These are phyloP conservation scores for Botrytis sinoallii DNA, from an alignment of 2,329 filamentous ascomycete species.

Conservation along the genomic window DNA sequence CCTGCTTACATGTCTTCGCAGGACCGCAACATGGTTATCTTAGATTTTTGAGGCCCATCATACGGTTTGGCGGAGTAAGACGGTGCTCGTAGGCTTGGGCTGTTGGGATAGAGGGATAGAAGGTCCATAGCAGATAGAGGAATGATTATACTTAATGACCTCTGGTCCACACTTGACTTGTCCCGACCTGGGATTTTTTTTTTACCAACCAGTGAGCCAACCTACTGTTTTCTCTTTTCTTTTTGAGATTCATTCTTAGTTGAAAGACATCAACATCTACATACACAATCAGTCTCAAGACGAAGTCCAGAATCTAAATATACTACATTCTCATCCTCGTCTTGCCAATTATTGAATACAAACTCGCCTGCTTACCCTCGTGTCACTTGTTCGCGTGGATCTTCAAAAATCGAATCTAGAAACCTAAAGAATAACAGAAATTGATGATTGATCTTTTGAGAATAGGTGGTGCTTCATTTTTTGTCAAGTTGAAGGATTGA, in stretches of 20 bases:
- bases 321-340: not conserved
- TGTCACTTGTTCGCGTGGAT: not conserved
- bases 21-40: not conserved
- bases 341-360: not conserved
- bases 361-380: not conserved
- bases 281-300: not conserved
- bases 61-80: not conserved
- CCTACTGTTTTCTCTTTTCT: not conserved
- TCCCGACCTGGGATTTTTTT: not conserved
- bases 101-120: not conserved
- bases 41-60: not conserved
- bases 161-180: not conserved
- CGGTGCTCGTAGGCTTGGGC: not conserved
- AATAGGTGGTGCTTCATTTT: not conserved
- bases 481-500: not conserved
- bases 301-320: not conserved
- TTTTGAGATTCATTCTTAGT: not conserved
- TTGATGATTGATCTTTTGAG: not conserved
- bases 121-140: not conserved
- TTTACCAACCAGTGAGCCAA: not conserved
- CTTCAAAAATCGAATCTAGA: not conserved
- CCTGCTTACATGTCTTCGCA: not conserved
- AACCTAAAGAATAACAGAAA: not conserved
- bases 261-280: not conserved
- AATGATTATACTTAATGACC: not conserved